A percentile compares a stretch with the other conserved stretches of the same genome.
Conservation (phyloP, 106 monocot species). For the Phalaenopsis equestris region DNA sequence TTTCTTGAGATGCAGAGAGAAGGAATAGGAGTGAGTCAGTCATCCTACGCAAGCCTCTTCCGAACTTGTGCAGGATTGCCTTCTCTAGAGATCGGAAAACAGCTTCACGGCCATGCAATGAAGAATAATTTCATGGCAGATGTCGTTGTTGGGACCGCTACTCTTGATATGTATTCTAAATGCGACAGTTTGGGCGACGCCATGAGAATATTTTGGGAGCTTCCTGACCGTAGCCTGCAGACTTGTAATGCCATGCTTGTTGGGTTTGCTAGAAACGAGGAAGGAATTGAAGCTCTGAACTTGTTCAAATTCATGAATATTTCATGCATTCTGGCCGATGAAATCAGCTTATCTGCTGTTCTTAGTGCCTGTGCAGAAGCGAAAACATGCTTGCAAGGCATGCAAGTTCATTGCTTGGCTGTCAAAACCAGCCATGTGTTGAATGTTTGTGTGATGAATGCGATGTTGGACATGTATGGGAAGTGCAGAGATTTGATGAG, state of each 20-base stretch:
- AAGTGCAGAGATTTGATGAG: constrained; percentile 55
- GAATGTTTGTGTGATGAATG: constrained; percentile 60
- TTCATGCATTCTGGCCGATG: constrained; percentile 39
- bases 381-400: constrained; percentile 46
- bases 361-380: constrained; percentile 76
- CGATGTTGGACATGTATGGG: constrained; percentile 84
- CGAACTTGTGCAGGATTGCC: constrained; percentile 54
- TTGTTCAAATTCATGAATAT: constrained; percentile 50
- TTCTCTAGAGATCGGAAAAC: constrained; percentile 27
- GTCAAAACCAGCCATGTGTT: constrained; percentile 42
- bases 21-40: constrained; percentile 46
- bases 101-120: constrained; percentile 73
- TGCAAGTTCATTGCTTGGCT: constrained; percentile 55
- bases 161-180: constrained; percentile 83
- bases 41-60: constrained; percentile 79
- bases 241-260: constrained; percentile 83
- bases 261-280: constrained; percentile 39
- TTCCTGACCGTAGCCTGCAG: constrained; percentile 41
- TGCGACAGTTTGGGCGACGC: constrained; percentile 36
- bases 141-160: constrained; percentile 73
- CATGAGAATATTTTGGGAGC: constrained; percentile 29
- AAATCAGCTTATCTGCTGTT: constrained; percentile 66
- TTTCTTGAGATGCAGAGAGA: constrained; percentile 59
- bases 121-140: constrained; percentile 57
- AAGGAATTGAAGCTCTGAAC: constrained; percentile 44